phyloP scores from a whole-genome alignment of 345 rosid species.

The Brassica cretica region DNA sequence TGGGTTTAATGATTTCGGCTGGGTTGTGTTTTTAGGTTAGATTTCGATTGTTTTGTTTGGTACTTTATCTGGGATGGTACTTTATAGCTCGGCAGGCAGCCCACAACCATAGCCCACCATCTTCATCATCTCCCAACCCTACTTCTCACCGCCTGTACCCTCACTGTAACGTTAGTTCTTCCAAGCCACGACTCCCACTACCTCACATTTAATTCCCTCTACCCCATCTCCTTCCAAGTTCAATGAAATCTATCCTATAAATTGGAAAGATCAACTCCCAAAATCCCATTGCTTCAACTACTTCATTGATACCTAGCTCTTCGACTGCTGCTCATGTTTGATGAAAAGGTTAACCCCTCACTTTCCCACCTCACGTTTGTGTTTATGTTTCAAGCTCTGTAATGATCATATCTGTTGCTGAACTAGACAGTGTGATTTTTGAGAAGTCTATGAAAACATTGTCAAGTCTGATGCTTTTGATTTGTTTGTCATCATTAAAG shows the following conservation, averaged over 20 bases:
- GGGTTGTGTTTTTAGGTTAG: background rate
- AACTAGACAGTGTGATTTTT: background rate
- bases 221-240: background rate
- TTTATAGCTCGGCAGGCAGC: background rate
- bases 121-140: background rate
- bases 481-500: background rate
- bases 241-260: background rate
- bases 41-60: background rate
- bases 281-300: background rate
- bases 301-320: background rate
- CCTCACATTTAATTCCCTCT: background rate
- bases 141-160: too few relatives aligned
- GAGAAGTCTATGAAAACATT: background rate
- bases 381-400: constrained; percentile 2
- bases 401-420: background rate
- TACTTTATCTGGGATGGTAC: background rate
- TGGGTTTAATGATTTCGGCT: too few relatives aligned
- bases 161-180: background rate
- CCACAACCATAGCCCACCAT: background rate
- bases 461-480: background rate
- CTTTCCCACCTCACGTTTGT: background rate
- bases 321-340: background rate
- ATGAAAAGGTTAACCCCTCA: background rate
- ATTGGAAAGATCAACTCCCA: background rate
- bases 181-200: background rate